Conservation (phyloP, 169 alveolate genomes). For the Theileria orientalis region DNA sequence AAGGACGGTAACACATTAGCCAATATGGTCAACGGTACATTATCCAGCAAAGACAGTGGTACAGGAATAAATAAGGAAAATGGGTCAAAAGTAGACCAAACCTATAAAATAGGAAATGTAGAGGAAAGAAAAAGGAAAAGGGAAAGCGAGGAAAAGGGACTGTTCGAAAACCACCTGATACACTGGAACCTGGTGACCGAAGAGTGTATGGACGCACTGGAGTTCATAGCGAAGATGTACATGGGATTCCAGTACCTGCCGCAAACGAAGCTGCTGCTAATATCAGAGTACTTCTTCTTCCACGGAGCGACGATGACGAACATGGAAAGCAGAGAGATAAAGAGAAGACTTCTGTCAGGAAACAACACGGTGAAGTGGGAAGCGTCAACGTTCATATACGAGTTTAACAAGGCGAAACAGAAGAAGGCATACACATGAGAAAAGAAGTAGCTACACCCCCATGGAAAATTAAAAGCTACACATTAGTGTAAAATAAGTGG, state of each 20-base stretch:
- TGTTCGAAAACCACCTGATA: neutral
- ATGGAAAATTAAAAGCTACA: neutral
- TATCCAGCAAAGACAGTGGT: too few relatives aligned
- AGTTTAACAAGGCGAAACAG: neutral
- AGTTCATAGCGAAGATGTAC: conserved; percentile 16
- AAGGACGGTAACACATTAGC: too few relatives aligned
- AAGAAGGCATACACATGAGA: neutral
- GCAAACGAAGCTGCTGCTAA: conserved; percentile 37
- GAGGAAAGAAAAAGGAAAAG: neutral
- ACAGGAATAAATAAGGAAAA: neutral
- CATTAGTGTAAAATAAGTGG: neutral
- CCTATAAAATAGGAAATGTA: too few relatives aligned
- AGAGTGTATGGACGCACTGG: conserved; percentile 28
- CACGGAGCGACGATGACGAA: conserved; percentile 24
- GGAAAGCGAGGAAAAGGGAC: neutral
- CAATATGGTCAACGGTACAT: too few relatives aligned
- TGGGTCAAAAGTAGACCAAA: neutral
- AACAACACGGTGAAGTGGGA: conserved; percentile 1
- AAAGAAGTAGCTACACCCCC: neutral
- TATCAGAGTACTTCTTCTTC: conserved; percentile 33
- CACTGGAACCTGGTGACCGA: neutral
- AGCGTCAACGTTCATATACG: conserved; percentile 35
- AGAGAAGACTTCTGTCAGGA: conserved; percentile 29
- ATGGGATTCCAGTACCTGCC: conserved; percentile 22
- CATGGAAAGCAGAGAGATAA: conserved; percentile 6